A percentile compares a stretch with the other conserved stretches of the same genome.
Evolutionary conservation across 176 grass and related monocot species (phyloP).

Genomic region (Musa acuminata): DNA sequence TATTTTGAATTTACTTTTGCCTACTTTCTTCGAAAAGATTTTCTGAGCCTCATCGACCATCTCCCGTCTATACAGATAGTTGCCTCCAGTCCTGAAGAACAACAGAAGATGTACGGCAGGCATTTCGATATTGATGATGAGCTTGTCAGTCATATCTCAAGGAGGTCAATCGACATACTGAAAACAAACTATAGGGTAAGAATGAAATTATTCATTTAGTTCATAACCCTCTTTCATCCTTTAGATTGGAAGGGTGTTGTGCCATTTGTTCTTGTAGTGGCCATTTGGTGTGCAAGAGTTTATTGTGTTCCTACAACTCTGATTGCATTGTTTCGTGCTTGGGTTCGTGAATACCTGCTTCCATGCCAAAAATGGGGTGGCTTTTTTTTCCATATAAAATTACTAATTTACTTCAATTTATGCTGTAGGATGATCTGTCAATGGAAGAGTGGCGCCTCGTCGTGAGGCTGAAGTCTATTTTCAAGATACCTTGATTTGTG

Average conservation of each 20-base stretch:
- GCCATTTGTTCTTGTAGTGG: background rate
- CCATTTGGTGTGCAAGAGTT: too few species aligned
- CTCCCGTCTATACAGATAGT: slow-evolving; percentile 39
- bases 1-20: background rate
- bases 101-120: slow-evolving; percentile 71
- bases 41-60: background rate
- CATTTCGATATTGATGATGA: slow-evolving; percentile 89
- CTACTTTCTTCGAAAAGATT: background rate
- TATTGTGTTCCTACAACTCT: too few species aligned
- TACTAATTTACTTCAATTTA: background rate
- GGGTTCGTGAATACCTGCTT: too few species aligned
- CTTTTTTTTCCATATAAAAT: background rate
- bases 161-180: slow-evolving; percentile 75
- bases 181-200: slow-evolving; percentile 79
- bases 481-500: slow-evolving; percentile 46
- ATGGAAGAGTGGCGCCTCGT: slow-evolving; percentile 68
- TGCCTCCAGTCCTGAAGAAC: slow-evolving; percentile 55
- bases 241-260: background rate
- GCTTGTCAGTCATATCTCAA: slow-evolving; percentile 67
- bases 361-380: background rate
- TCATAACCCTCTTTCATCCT: background rate
- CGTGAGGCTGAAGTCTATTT: slow-evolving; percentile 45
- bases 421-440: slow-evolving; percentile 48
- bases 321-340: too few species aligned
- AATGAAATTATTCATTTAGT: background rate